A percentile compares a stretch with the other conserved stretches of the same genome.
phyloP scores from a whole-genome alignment of 2,329 filamentous ascomycete species.

The Penicillium expansum region DNA sequence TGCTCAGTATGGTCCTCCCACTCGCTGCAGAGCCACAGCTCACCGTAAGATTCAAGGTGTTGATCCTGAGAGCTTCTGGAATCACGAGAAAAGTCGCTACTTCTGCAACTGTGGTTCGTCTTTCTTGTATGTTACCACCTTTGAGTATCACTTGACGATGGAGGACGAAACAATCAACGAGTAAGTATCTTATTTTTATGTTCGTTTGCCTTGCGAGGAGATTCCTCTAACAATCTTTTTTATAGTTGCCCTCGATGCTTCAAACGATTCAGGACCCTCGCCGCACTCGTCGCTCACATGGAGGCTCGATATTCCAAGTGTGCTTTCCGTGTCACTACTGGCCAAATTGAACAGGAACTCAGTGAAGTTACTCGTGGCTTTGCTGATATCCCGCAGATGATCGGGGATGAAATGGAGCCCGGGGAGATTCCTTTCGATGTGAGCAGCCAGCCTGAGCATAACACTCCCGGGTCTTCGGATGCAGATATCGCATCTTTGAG shows the following conservation, averaged over 20 bases:
- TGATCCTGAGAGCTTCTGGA: constrained; percentile 23
- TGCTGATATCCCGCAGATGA: background rate
- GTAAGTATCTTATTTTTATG: constrained; percentile 10
- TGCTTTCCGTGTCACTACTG: constrained; percentile 27
- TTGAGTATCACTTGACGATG: background rate
- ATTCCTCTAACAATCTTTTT: background rate
- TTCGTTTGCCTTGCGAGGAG: background rate
- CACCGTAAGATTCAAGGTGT: constrained; percentile 12
- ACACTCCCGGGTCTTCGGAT: background rate
- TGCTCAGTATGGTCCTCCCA: background rate
- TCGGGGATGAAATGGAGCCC: constrained; percentile 9
- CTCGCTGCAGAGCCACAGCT: background rate
- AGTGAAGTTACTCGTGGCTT: constrained; percentile 41
- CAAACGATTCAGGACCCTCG: constrained; percentile 37
- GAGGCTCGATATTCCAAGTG: constrained; percentile 40
- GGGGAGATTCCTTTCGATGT: constrained; percentile 17
- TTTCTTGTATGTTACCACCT: background rate
- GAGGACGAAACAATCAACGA: background rate
- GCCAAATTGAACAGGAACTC: constrained; percentile 35
- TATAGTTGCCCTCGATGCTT: constrained; percentile 41
- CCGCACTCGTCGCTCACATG: constrained; percentile 43
- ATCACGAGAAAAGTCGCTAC: constrained; percentile 31
- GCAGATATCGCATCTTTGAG: background rate
- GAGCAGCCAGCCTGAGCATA: constrained; percentile 9
- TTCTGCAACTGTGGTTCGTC: constrained; percentile 34